These are phyloP conservation scores for Penicillium aurantiogriseum DNA, from an alignment of 2,329 filamentous ascomycete genomes.

Conservation along the genomic window DNA sequence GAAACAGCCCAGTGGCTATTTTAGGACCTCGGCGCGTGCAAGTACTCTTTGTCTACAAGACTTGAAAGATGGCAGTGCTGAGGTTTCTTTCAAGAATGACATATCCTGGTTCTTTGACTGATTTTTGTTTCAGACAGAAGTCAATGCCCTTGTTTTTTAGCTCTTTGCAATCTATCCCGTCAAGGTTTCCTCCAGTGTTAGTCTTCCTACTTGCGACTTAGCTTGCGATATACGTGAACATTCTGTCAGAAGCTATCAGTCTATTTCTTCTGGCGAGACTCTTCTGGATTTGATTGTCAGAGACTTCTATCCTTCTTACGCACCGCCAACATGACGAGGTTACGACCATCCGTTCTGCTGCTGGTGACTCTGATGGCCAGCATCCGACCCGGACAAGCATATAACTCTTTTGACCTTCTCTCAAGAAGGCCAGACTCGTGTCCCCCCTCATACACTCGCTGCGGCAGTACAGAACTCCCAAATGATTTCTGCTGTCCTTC, in stretches of 20 bases:
- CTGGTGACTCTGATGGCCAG: constrained; percentile 25
- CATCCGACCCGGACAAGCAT: constrained; percentile 22
- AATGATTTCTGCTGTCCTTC: constrained; percentile 46
- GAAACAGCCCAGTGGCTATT: constrained; percentile 28
- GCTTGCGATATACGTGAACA: constrained; percentile 3
- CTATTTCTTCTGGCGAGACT: background rate
- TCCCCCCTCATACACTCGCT: constrained; percentile 35
- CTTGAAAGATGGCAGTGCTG: constrained; percentile 10
- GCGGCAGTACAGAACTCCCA: constrained; percentile 39
- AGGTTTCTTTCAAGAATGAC: constrained; percentile 7
- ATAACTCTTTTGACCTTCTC: constrained; percentile 17
- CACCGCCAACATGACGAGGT: constrained; percentile 20
- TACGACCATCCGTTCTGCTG: constrained; percentile 20
- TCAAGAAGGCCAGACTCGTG: constrained; percentile 31
- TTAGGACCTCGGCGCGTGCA: constrained; percentile 34
- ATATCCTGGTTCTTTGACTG: constrained; percentile 10
- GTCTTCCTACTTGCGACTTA: background rate
- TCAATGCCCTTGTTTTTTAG: constrained; percentile 16
- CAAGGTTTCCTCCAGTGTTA: background rate
- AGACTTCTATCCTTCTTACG: background rate
- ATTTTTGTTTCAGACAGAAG: constrained; percentile 11
- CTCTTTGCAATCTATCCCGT: constrained; percentile 1
- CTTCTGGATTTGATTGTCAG: background rate
- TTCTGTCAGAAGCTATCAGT: background rate
- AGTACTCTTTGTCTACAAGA: constrained; percentile 24